Conservation (phyloP, 129 eudicot genomes). For the Lactuca sativa region DNA sequence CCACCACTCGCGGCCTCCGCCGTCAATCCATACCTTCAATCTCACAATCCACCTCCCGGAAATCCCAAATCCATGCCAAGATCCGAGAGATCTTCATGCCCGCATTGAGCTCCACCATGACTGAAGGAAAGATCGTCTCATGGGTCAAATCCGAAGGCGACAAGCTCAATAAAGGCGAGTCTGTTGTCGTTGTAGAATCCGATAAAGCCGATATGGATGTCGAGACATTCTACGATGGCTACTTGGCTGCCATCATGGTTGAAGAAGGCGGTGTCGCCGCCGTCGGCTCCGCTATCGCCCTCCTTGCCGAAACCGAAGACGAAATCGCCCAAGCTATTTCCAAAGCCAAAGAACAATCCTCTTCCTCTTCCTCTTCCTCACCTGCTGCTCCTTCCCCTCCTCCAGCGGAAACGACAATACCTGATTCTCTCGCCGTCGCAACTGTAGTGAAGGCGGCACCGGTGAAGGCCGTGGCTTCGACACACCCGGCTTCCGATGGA, state of each 20-base stretch:
- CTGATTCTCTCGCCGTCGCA: conserved; percentile 17
- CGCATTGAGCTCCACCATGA: conserved; percentile 93
- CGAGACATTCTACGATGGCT: conserved; percentile 93
- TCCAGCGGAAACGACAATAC: conserved; percentile 27
- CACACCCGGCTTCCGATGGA: conserved; percentile 85
- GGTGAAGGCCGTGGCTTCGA: conserved; percentile 38
- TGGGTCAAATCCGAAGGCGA: conserved; percentile 98
- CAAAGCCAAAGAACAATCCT: conserved; percentile 35
- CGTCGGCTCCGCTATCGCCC: conserved; percentile 87
- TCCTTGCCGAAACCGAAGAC: conserved; percentile 80
- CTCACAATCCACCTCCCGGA: conserved; percentile 19
- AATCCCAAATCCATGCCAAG: conserved; percentile 54
- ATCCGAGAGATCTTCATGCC: conserved; percentile 98
- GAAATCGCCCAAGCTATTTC: conserved; percentile 70
- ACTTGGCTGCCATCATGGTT: conserved; percentile 82
- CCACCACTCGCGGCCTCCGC: conserved; percentile 51
- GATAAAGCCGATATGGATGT: conserved; percentile 99
- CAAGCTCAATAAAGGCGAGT: conserved; percentile 79
- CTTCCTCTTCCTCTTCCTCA: conserved; percentile 13
- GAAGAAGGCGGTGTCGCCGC: conserved; percentile 86
- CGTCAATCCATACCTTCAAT: conserved; percentile 19
- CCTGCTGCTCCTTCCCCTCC: conserved; percentile 23
- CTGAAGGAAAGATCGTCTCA: conserved; percentile 91
- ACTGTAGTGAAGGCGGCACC: conserved; percentile 15
- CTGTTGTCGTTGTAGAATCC: conserved; percentile 93